Base-by-base conservation (phyloP, 2,329 filamentous ascomycete species). In the Rhinocladiella similis region DNA sequence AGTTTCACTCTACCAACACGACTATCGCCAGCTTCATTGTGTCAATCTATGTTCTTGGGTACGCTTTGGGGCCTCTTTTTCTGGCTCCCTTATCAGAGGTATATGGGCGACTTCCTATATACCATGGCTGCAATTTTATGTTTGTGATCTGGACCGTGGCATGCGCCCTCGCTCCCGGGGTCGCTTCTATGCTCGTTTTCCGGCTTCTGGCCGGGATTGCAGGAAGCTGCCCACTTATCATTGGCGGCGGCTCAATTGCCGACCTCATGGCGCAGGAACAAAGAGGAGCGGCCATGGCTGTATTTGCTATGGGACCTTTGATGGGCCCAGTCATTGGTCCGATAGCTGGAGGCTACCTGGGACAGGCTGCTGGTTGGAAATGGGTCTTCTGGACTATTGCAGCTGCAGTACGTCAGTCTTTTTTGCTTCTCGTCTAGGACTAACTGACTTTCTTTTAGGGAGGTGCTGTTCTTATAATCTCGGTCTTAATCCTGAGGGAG, bases 131-230 rank as follows among this genome's bases (percentile, higher is more conserved):
- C 54, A 89, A 85, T 60, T 66, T 78, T 4, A 75, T 84, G 56
- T 89, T 88, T 68, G 78, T 83, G 54, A 67, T 81, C 1, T 88
- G 84, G 74, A 83, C 82, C 45, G 79, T 89, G 60, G 86, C 83
- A 0, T 87, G 85, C 56, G 87, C 84, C 1, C 73, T 88, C 3
- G 77, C 84, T 0, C 80, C 81, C 0, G 73, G 69, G 5, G 73
- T 88, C 48, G 68, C 68, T 16, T 70, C 79, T 39, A 76, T 88
- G 45, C 79, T 87, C 27, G 76, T 79, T 1, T 88, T 87, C 63
- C 81, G 85, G 1, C 80, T 88, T 61, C 63, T 88, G 2, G 78
- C 80, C 3, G 88, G 87, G 7, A 70, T 82, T 14, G 85, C 85
- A 46, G 87, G 86, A 27, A 80, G 80, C 3, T 80, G 79, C 29